phyloP scores from a whole-genome alignment of 2,329 filamentous ascomycete species.

The Fusarium sp. region DNA sequence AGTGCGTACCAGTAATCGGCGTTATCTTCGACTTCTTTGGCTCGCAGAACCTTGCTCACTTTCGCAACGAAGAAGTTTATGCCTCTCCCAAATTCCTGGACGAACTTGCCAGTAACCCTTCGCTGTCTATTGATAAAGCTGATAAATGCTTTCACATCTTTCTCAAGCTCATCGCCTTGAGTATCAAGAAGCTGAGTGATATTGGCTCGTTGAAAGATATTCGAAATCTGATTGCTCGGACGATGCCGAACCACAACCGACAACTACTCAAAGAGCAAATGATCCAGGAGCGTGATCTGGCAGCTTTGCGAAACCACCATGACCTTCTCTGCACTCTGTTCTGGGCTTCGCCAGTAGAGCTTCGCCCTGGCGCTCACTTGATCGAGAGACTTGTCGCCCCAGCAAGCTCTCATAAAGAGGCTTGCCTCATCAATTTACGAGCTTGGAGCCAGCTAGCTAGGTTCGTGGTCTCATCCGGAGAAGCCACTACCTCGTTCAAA shows the following conservation, averaged over 20 bases:
- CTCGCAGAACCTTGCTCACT: conserved; percentile 68
- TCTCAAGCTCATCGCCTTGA: conserved; percentile 71
- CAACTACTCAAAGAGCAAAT: conserved; percentile 72
- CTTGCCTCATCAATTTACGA: conserved; percentile 71
- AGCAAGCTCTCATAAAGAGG: conserved; percentile 73
- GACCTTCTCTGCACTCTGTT: conserved; percentile 75
- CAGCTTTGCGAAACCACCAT: conserved; percentile 75
- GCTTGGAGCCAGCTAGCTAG: conserved; percentile 72
- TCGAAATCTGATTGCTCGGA: conserved; percentile 69
- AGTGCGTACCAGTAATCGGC: conserved; percentile 67
- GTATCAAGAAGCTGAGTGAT: conserved; percentile 64
- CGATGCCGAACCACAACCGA: conserved; percentile 74
- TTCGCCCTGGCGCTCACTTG: conserved; percentile 65
- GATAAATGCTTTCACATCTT: conserved; percentile 77
- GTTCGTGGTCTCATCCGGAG: conserved; percentile 64
- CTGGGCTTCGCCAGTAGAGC: conserved; percentile 69
- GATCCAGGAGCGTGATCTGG: conserved; percentile 70
- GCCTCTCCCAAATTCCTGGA: conserved; percentile 72
- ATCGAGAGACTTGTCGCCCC: conserved; percentile 71
- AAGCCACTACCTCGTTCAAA: conserved; percentile 62
- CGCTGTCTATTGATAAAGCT: conserved; percentile 62
- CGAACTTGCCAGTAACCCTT: conserved; percentile 60
- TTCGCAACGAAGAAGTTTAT: conserved; percentile 73
- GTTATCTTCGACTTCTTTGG: conserved; percentile 77
- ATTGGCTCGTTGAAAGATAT: conserved; percentile 67